phyloP scores from a whole-genome alignment of 805 yeast species.

The Metschnikowia drakensbergensis region DNA sequence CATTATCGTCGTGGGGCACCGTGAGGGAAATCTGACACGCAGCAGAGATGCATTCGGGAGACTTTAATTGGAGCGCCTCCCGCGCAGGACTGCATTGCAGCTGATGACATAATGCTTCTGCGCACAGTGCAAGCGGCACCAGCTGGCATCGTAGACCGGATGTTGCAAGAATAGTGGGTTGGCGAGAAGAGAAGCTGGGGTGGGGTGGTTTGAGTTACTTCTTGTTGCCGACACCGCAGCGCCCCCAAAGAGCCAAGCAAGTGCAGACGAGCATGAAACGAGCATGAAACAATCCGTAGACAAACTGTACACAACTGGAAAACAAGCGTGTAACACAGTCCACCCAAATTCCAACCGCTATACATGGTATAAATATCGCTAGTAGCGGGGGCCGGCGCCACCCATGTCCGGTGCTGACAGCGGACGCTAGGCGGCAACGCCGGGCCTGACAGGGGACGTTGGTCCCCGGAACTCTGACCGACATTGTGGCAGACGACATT shows the following conservation, averaged over 20 bases:
- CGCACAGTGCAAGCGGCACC: neutral
- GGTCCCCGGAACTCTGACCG: neutral
- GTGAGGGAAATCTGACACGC: neutral
- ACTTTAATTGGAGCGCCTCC: neutral
- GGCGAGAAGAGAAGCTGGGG: too few relatives aligned
- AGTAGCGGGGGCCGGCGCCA: too few relatives aligned
- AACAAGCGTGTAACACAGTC: too few relatives aligned
- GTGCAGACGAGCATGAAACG: neutral
- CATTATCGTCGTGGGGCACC: neutral
- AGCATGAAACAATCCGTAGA: neutral
- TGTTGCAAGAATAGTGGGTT: too few relatives aligned
- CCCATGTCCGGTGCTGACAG: neutral
- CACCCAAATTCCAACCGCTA: too few relatives aligned
- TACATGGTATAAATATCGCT: too few relatives aligned
- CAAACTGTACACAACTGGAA: too few relatives aligned
- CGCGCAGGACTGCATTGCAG: neutral
- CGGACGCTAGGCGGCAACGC: neutral
- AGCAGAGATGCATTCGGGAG: slow-evolving; percentile 1
- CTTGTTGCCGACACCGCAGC: too few relatives aligned
- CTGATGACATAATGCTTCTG: slow-evolving; percentile 2
- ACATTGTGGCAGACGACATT: neutral
- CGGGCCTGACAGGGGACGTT: neutral
- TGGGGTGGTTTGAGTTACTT: too few relatives aligned
- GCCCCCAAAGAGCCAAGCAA: too few relatives aligned
- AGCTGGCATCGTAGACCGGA: too few relatives aligned